Base-by-base conservation (phyloP, 768 basidiomycete genomes). In the Inosperma sp. region DNA sequence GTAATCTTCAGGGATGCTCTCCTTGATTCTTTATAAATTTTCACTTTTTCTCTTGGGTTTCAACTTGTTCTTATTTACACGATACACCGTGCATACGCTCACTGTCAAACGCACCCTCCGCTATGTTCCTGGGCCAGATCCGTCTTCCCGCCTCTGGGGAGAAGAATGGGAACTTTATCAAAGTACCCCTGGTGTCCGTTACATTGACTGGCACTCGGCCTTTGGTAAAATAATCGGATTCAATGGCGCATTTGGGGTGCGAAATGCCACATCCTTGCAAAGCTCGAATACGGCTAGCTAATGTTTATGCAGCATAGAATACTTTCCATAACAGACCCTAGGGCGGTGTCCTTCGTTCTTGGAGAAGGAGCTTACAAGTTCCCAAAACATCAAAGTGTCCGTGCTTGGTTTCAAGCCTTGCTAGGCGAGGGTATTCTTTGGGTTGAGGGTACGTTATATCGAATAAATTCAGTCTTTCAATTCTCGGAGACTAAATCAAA, bases 361-460 rank as follows among this genome's bases (percentile, higher is more conserved):
- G 74, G 74, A 23, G 78, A 81, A 57, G 74, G 71, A 10, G 71
- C 74, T 0, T 83, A 83, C 59, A 66, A 65, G 29, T 83, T 84
- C 56, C 82, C 82, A 3, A 84, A 84, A 62, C 79, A 82, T 7
- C 64, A 70, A 41, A 82, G 83, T 19, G 82, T 82, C 16, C 73
- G 82, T 52, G 75, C 74, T 13, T 84, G 83, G 83, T 84, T 84
- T 59, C 72, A 72, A 51, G 76, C 76, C 26, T 74, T 81, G 2
- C 69, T 82, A 5, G 83, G 83, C 10, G 74, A 82, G 63, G 82
- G 83, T 17, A 78, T 84, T 49, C 76, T 84, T 19, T 83, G 80
- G 77, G 72, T 82, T 9, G 83, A 84, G 76, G 83, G 82, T 77
- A 45, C 35, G 39, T 52, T 22, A 21, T 44, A 33, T 35, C 12